A percentile compares a stretch with the other conserved stretches of the same genome.
Evolutionary conservation across 1,284 basidiomycete species (phyloP).

Genomic region (Phaffia rhodozyma): DNA sequence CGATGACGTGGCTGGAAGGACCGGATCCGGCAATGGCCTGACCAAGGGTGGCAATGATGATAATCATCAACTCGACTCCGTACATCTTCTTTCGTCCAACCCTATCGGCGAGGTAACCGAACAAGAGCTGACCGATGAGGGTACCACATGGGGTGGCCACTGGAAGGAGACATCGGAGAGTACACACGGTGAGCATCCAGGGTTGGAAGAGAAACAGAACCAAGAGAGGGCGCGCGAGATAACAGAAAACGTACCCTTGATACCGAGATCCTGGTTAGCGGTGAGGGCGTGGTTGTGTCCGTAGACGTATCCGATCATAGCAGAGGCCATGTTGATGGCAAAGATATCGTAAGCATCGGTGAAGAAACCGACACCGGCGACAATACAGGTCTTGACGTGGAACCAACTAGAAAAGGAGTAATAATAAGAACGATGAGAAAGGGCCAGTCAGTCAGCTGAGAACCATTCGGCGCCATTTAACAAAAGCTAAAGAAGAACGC

Average conservation of each 20-base stretch:
- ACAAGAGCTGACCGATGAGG: conserved; percentile 38
- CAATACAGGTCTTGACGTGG: conserved; percentile 38
- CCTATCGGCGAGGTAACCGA: conserved; percentile 38
- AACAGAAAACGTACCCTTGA: conserved; percentile 37
- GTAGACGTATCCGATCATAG: conserved; percentile 67
- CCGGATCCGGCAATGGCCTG: conserved; percentile 47
- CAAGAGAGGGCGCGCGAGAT: neutral
- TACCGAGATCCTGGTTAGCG: conserved; percentile 50
- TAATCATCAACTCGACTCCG: conserved; percentile 28
- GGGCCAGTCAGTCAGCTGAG: neutral
- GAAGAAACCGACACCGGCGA: conserved; percentile 36
- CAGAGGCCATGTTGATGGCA: conserved; percentile 55
- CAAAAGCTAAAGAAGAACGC: conserved; percentile 11
- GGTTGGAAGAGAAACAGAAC: neutral
- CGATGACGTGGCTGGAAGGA: conserved; percentile 54
- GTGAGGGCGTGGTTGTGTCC: conserved; percentile 36
- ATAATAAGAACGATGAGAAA: neutral
- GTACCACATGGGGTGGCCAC: conserved; percentile 45
- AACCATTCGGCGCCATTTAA: neutral
- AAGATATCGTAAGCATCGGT: conserved; percentile 40
- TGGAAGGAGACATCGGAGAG: neutral
- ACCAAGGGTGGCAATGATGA: conserved; percentile 33
- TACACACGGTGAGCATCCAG: no score
- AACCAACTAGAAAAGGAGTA: conserved; percentile 24
- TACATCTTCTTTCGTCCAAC: conserved; percentile 38